Conservation (phyloP, 2,329 filamentous ascomycete genomes). For the Gliomastix tumulicola region DNA sequence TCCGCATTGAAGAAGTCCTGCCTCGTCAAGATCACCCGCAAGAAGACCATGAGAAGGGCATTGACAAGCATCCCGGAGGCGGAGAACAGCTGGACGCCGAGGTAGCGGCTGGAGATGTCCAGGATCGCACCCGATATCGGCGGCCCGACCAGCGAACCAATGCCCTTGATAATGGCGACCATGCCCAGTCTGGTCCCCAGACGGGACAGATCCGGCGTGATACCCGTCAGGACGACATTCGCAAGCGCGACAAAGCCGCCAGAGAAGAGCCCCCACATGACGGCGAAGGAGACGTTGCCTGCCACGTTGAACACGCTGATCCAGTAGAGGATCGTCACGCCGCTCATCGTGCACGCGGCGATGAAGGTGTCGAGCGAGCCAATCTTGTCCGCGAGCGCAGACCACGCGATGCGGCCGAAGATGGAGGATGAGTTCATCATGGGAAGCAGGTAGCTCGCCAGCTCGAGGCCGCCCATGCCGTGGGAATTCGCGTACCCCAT, state of each 20-base stretch:
- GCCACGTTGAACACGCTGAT: slow-evolving; percentile 24
- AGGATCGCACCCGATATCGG: slow-evolving; percentile 32
- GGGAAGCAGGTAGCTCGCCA: slow-evolving; percentile 38
- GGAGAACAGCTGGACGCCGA: slow-evolving; percentile 14
- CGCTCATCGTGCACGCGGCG: slow-evolving; percentile 20
- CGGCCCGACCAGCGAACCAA: slow-evolving; percentile 25
- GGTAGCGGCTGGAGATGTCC: slow-evolving; percentile 8
- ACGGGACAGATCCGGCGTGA: slow-evolving; percentile 29
- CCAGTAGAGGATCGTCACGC: slow-evolving; percentile 30
- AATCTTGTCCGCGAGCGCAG: slow-evolving; percentile 31
- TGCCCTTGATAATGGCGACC: slow-evolving; percentile 24
- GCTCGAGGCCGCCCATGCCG: slow-evolving; percentile 17
- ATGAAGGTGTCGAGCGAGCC: slow-evolving; percentile 33
- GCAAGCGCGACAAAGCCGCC: slow-evolving; percentile 35
- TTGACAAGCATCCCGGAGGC: too few relatives aligned
- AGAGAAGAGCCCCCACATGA: slow-evolving; percentile 39
- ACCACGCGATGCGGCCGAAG: slow-evolving; percentile 39
- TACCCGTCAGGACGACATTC: slow-evolving; percentile 29
- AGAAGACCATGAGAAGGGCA: too few relatives aligned
- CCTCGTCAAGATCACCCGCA: too few relatives aligned
- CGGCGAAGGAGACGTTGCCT: slow-evolving; percentile 31
- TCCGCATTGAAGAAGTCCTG: too few relatives aligned
- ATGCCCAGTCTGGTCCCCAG: slow-evolving; percentile 39
- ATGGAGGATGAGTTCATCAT: slow-evolving; percentile 44
- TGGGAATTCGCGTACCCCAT: slow-evolving; percentile 31